Percentiles rank a stretch among this genome's conserved stretches.
Conservation (phyloP, 768 basidiomycete genomes). For the Lactifluus volemus region DNA sequence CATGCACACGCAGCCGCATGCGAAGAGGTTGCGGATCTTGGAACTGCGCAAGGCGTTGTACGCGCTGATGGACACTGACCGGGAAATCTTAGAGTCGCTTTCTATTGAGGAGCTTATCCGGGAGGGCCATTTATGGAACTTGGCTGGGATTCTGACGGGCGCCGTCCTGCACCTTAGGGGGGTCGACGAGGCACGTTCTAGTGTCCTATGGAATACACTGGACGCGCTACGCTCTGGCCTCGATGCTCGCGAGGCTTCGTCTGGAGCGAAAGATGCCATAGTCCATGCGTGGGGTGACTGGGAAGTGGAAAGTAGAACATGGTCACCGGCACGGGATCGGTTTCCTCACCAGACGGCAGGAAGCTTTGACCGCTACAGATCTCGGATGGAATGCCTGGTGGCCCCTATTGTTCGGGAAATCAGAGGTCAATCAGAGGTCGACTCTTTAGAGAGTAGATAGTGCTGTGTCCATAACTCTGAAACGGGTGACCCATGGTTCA, state of each 20-base stretch:
- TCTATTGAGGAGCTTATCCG: neutral
- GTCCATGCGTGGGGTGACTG: neutral
- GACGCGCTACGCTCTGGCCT: neutral
- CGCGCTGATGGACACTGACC: neutral
- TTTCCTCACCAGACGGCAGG: no score
- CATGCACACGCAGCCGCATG: neutral
- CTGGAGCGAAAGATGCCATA: neutral
- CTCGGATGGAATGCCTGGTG: neutral
- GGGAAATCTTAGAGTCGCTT: neutral
- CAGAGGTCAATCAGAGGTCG: neutral
- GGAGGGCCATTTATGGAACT: neutral
- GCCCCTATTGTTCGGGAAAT: neutral
- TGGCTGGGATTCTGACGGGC: constrained; percentile 1
- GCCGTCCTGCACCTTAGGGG: neutral
- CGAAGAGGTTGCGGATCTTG: neutral
- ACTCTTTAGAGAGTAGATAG: neutral
- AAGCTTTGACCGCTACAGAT: neutral
- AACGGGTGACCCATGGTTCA: no score
- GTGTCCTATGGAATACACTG: neutral
- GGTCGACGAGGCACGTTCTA: neutral
- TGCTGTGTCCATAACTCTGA: no score
- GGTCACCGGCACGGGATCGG: neutral
- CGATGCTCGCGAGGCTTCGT: neutral
- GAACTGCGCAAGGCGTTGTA: neutral
- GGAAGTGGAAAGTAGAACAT: neutral